Evolutionary conservation across 1,284 basidiomycete species (phyloP), one percentile per base, ranked within the genome.

Genomic region (Inonotus hispidus): DNA sequence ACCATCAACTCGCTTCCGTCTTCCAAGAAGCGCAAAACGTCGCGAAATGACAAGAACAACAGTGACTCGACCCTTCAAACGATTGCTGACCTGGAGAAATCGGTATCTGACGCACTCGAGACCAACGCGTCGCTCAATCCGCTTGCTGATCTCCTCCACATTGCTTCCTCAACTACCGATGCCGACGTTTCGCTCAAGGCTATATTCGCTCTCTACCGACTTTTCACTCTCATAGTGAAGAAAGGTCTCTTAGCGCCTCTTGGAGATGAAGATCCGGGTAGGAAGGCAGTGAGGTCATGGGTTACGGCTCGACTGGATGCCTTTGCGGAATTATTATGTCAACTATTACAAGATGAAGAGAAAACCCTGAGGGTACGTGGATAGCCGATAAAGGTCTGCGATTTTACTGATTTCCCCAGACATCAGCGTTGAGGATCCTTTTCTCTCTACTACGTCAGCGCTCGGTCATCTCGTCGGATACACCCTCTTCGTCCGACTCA

Each of bases 391-490:
- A 16, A 10, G 11, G 16, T 4, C 21, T 19, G 14, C 8, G 23
- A 29, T 14, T n/a, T 43, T 11, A 38, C 38, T 32, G 60, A 11
- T 53, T 0, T n/a, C 49, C 38, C 57, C 59, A 93, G 92, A 83
- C 77, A 25, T 92, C 91, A 1, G 80, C 89, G 0, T 71, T 93
- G 8, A 82, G 90, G 64, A 88, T 95, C 23, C 75, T 93, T n/a
- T 84, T 95, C 67, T 92, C 91, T 0, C 75, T 95, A 10, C 81
- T 91, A 65, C 90, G 85, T 66, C 84, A 92, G 64, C 79, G 94
- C 11, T 93, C 91, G 3, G 79, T 83, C 11, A 74, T 84, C 56
- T 71, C 74, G 38, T 73, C 72, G 13, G 61, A 66, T 5, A 60
- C 64, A 27, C 35, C 53, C 29, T 65, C 67, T 65, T 68, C 67